A percentile compares a stretch with the other conserved stretches of the same genome.
Evolutionary conservation across 768 basidiomycete genomes (phyloP).

Genomic region (Tricholoma bakamatsutake): DNA sequence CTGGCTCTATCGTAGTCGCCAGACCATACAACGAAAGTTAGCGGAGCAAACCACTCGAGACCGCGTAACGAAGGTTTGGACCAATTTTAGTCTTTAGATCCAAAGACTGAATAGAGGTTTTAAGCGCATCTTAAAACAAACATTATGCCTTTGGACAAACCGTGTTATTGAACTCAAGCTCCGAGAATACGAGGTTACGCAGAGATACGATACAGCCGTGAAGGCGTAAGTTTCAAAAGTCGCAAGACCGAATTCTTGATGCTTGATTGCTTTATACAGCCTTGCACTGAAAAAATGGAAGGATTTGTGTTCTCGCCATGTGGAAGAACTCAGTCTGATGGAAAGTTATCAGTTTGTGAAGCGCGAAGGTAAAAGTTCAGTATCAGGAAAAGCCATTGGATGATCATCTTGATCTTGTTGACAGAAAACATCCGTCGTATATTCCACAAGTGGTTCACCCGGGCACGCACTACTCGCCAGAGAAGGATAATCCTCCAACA

Average conservation of each 20-base stretch:
- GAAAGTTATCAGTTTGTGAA: constrained; percentile 80
- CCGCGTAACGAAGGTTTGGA: constrained; percentile 34
- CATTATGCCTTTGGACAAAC: constrained; percentile 61
- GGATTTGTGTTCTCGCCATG: constrained; percentile 50
- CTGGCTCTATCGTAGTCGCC: constrained; percentile 39
- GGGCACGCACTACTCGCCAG: constrained; percentile 55
- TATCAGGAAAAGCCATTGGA: not conserved
- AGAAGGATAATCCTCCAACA: constrained; percentile 53
- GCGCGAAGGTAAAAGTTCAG: constrained; percentile 52
- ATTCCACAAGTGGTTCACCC: constrained; percentile 66
- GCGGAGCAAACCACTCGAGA: constrained; percentile 39
- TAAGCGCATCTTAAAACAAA: constrained; percentile 47
- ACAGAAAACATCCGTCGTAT: constrained; percentile 61
- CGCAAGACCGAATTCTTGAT: not conserved
- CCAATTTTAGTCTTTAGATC: not conserved
- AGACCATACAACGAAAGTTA: constrained; percentile 32
- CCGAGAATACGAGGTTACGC: constrained; percentile 59
- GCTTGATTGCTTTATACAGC: constrained; percentile 26
- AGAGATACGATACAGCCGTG: constrained; percentile 31
- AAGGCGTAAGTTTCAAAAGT: constrained; percentile 25
- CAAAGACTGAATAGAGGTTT: not conserved
- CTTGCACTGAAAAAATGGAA: constrained; percentile 68
- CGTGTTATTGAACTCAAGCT: constrained; percentile 69
- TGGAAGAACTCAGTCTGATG: constrained; percentile 72
- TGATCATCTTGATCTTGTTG: not conserved